A percentile compares a stretch with the other conserved stretches of the same genome.
These are phyloP conservation scores for Pisolithus microcarpus DNA, from an alignment of 768 basidiomycete genomes.

Conservation along the genomic window DNA sequence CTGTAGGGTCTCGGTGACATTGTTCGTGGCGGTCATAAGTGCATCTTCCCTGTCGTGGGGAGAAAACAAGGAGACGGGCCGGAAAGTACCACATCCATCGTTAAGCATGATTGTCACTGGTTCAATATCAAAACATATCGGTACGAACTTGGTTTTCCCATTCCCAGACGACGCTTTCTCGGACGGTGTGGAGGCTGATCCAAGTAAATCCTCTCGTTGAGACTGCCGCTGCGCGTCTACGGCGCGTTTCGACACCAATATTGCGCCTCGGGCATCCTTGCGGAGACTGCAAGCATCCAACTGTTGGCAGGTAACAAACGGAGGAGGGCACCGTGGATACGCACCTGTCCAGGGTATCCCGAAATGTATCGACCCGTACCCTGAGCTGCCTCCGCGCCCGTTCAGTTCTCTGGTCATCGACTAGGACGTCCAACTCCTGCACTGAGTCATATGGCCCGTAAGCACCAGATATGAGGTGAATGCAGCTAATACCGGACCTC, in stretches of 20 bases:
- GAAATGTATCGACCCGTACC: constrained; percentile 43
- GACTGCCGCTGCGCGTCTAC: constrained; percentile 58
- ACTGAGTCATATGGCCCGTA: neutral
- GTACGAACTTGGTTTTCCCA: constrained; percentile 58
- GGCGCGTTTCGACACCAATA: constrained; percentile 64
- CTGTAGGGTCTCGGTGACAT: constrained; percentile 83
- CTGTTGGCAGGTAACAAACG: neutral
- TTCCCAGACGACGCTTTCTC: constrained; percentile 32
- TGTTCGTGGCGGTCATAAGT: constrained; percentile 81
- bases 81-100: neutral
- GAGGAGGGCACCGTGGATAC: constrained; percentile 13
- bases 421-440: constrained; percentile 60
- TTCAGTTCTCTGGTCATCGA: constrained; percentile 65
- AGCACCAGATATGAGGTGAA: constrained; percentile 1
- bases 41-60: constrained; percentile 56
- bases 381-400: constrained; percentile 43
- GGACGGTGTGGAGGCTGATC: constrained; percentile 42
- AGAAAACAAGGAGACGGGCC: neutral
- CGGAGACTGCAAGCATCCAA: constrained; percentile 39
- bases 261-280: constrained; percentile 57
- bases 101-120: neutral
- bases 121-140: neutral
- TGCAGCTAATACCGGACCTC: constrained; percentile 42
- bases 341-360: constrained; percentile 45
- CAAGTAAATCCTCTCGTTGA: constrained; percentile 63